These are phyloP conservation scores for Rubus idaeus DNA, from an alignment of 306 rosid genomes.

Conservation along the genomic window DNA sequence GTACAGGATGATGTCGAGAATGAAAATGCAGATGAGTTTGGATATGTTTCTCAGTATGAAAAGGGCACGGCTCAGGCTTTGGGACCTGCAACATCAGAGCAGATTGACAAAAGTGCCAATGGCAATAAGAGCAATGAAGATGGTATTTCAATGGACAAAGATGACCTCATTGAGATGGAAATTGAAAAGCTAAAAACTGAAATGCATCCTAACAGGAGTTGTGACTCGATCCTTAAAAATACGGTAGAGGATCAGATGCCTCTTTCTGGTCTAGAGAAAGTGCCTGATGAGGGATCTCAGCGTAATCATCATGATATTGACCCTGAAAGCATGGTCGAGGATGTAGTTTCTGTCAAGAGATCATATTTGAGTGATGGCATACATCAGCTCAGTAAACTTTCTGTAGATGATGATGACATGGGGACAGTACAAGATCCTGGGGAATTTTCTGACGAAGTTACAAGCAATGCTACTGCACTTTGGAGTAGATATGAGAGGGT, in stretches of 20 bases:
- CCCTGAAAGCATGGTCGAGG: slow-evolving; percentile 40
- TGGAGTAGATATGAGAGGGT: slow-evolving; percentile 76
- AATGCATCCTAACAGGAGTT: slow-evolving; percentile 33
- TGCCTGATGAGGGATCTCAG: slow-evolving; percentile 41
- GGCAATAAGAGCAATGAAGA: slow-evolving; percentile 39
- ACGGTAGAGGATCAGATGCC: slow-evolving; percentile 43
- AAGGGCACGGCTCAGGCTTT: slow-evolving; percentile 83
- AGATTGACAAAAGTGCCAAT: slow-evolving; percentile 53
- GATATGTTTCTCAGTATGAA: slow-evolving; percentile 71
- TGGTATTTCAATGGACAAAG: slow-evolving; percentile 33
- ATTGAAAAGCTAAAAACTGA: slow-evolving; percentile 51
- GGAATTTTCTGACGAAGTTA: slow-evolving; percentile 41
- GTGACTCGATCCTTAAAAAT: slow-evolving; percentile 36
- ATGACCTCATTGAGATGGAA: slow-evolving; percentile 40
- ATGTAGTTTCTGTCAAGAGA: slow-evolving; percentile 56
- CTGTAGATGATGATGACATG: slow-evolving; percentile 56
- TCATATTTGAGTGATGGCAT: slow-evolving; percentile 48
- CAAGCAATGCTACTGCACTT: slow-evolving; percentile 46
- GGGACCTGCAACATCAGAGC: slow-evolving; percentile 90
- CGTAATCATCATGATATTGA: slow-evolving; percentile 27
- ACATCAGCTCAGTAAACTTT: slow-evolving; percentile 45
- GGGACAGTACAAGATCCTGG: slow-evolving; percentile 56
- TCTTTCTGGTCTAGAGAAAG: slow-evolving; percentile 40
- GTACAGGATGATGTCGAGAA: slow-evolving; percentile 52
- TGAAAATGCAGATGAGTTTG: slow-evolving; percentile 80